Percentiles rank a stretch among this genome's conserved stretches.
These are phyloP conservation scores for Dictyostelium intermedium DNA, from an alignment of 78 protist genomes.

Conservation along the genomic window DNA sequence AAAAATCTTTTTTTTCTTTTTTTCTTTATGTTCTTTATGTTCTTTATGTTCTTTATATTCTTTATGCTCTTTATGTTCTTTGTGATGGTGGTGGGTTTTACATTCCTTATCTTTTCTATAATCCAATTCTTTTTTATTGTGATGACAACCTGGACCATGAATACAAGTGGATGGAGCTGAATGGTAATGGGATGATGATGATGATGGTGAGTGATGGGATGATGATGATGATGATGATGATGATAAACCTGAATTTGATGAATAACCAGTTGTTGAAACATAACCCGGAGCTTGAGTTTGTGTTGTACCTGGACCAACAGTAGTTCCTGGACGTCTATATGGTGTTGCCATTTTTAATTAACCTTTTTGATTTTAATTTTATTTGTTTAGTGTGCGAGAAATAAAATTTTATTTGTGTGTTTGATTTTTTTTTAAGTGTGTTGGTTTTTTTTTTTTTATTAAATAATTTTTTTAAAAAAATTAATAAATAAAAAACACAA, in stretches of 20 bases:
- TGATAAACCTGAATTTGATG: not conserved
- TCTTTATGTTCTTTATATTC: conserved; percentile 4
- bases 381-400: not conserved
- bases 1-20: not conserved
- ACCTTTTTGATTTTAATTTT: not conserved
- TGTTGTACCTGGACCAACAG: not conserved
- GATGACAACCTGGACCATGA: not conserved
- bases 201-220: not conserved
- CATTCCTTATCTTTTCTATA: not conserved
- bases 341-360: not conserved
- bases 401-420: not conserved
- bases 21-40: conserved; percentile 5
- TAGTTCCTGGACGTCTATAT: conserved; percentile 9
- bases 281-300: not conserved
- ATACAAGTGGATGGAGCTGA: not conserved
- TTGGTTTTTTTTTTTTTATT: not conserved
- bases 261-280: not conserved
- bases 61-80: not conserved
- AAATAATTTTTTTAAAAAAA: too few species aligned
- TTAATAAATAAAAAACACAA: not conserved
- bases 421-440: too few species aligned
- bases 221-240: not conserved
- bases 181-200: not conserved
- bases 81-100: not conserved
- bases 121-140: not conserved